Evolutionary conservation across 192 early-diverging fungal species (phyloP).

Genomic region (Linnemannia exigua): DNA sequence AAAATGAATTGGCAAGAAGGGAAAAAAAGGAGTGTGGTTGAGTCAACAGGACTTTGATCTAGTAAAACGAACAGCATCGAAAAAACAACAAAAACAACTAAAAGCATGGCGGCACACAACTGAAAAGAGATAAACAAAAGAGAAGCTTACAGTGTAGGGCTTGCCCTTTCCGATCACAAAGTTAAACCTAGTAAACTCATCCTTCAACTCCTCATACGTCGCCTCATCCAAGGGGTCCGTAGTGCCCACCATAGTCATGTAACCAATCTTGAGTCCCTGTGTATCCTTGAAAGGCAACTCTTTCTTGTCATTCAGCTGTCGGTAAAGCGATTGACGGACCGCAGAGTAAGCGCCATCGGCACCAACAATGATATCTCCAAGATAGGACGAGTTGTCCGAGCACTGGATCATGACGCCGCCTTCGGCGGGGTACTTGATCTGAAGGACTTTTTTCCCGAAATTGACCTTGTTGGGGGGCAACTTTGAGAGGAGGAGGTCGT

Average conservation of each 20-base stretch:
- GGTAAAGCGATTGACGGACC: slow-evolving; percentile 27
- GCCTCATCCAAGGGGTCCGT: slow-evolving; percentile 34
- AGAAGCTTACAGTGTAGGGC: slow-evolving; percentile 35
- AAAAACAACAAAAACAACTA: not conserved
- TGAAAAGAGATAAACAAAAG: not conserved
- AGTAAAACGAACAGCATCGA: not conserved
- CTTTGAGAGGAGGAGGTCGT: slow-evolving; percentile 34
- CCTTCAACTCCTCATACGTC: slow-evolving; percentile 18
- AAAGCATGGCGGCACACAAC: not conserved
- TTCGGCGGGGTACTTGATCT: slow-evolving; percentile 27
- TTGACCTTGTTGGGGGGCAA: slow-evolving; percentile 24
- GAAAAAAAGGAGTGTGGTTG: not conserved
- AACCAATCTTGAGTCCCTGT: slow-evolving; percentile 27
- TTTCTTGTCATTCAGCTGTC: slow-evolving; percentile 1
- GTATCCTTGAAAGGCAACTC: slow-evolving; percentile 23
- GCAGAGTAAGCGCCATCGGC: slow-evolving; percentile 48
- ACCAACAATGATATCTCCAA: slow-evolving; percentile 44
- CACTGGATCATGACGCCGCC: slow-evolving; percentile 26
- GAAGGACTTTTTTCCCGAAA: slow-evolving; percentile 36
- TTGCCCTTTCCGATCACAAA: slow-evolving; percentile 39
- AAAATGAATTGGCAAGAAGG: not conserved
- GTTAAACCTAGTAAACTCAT: slow-evolving; percentile 30
- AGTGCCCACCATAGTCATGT: slow-evolving; percentile 46
- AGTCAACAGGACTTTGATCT: not conserved
- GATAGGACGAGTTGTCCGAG: slow-evolving; percentile 34